Conservation (phyloP, 805 yeast species). For the Cyberlindnera xishuangbannaensis region DNA sequence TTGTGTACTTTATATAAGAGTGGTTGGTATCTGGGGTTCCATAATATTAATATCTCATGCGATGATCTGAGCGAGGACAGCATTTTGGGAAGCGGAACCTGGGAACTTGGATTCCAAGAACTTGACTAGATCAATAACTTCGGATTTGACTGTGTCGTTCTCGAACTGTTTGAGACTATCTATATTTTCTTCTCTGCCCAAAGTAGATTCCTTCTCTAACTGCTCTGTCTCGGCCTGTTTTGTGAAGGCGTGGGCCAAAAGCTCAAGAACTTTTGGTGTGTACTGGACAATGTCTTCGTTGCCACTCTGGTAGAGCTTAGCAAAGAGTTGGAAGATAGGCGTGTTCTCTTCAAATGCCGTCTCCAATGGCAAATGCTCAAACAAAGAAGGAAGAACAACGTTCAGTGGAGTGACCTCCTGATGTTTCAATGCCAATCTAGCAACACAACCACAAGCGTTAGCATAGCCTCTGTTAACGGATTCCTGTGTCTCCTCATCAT, state of each 20-base stretch:
- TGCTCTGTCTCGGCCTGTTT: conserved; percentile 72
- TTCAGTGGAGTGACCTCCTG: conserved; percentile 68
- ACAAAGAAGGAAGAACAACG: conserved; percentile 67
- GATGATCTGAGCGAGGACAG: conserved; percentile 30
- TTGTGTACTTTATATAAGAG: too few relatives aligned
- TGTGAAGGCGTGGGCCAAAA: conserved; percentile 64
- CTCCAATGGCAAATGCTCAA: conserved; percentile 77
- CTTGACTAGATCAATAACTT: conserved; percentile 66
- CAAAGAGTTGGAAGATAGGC: conserved; percentile 77
- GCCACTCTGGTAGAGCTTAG: conserved; percentile 62
- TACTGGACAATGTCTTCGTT: conserved; percentile 47
- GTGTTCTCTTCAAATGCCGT: conserved; percentile 90
- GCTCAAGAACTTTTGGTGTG: conserved; percentile 58
- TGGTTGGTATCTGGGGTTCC: too few relatives aligned
- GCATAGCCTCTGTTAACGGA: conserved; percentile 80
- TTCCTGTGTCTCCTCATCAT: conserved; percentile 74
- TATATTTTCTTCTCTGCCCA: conserved; percentile 80
- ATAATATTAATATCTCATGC: too few relatives aligned
- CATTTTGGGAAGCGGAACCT: conserved; percentile 52
- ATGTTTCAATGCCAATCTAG: conserved; percentile 78
- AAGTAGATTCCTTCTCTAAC: conserved; percentile 64
- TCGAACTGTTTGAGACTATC: conserved; percentile 78
- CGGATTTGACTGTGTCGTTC: conserved; percentile 54
- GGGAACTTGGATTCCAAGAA: conserved; percentile 60
- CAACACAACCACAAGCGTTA: conserved; percentile 96